A percentile compares a stretch with the other conserved stretches of the same genome.
phyloP scores from a whole-genome alignment of 2,329 filamentous ascomycete species.

The Stagonosporopsis rhizophila region DNA sequence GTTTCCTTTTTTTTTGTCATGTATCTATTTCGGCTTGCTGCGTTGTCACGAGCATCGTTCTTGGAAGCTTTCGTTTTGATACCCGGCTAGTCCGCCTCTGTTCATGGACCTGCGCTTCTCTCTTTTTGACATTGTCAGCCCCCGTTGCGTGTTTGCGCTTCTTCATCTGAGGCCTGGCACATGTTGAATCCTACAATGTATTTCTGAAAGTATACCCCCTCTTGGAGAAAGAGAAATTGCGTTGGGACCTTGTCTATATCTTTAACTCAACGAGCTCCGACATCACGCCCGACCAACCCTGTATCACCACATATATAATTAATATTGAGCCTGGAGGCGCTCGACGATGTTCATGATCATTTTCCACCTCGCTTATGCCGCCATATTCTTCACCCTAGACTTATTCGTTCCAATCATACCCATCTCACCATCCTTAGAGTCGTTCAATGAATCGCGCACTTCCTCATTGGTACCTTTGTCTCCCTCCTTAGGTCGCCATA shows the following conservation, averaged over 20 bases:
- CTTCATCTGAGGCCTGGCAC: neutral
- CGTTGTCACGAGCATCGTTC: conserved; percentile 23
- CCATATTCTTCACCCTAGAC: neutral
- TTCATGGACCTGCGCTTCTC: conserved; percentile 8
- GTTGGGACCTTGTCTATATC: conserved; percentile 8
- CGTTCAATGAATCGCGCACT: neutral
- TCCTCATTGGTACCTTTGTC: neutral
- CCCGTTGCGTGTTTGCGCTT: conserved; percentile 7
- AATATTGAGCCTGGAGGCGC: conserved; percentile 3
- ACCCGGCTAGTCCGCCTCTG: conserved; percentile 34
- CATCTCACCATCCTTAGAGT: conserved; percentile 2
- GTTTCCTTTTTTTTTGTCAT: conserved; percentile 4
- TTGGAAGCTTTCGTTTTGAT: conserved; percentile 27
- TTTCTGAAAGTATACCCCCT: conserved; percentile 21
- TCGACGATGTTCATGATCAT: conserved; percentile 2
- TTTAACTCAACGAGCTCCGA: conserved; percentile 32
- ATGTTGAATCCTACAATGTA: conserved; percentile 1
- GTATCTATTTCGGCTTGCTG: neutral
- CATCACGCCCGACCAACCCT: conserved; percentile 24
- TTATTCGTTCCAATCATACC: neutral
- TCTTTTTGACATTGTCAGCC: conserved; percentile 14
- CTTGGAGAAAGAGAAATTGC: conserved; percentile 11
- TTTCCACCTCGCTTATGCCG: neutral
- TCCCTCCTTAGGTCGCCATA: neutral
- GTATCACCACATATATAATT: conserved; percentile 27